phyloP scores from a whole-genome alignment of 192 early-diverging fungal species.

The Martensiomyces pterosporus region DNA sequence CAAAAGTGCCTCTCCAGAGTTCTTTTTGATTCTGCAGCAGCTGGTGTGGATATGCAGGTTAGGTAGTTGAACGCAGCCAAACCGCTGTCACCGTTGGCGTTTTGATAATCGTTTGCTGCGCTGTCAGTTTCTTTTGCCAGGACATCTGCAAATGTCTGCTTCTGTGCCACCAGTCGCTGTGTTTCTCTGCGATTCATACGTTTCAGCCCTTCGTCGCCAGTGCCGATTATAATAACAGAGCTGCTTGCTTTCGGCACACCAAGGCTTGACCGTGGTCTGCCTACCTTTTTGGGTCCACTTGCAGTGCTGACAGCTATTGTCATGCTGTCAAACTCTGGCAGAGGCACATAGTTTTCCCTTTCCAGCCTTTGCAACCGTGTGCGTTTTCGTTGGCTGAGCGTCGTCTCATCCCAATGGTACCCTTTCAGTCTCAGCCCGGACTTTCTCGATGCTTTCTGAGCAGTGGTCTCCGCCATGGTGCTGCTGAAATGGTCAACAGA shows the following conservation, averaged over 20 bases:
- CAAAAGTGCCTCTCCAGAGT: conserved; percentile 56
- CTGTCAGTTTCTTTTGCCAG: conserved; percentile 11
- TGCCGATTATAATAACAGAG: conserved; percentile 15
- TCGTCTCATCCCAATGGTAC: conserved; percentile 35
- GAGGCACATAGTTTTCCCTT: conserved; percentile 34
- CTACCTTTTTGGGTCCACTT: conserved; percentile 1
- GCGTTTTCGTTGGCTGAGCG: conserved; percentile 32
- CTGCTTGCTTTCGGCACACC: conserved; percentile 10
- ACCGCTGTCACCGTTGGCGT: too few relatives aligned
- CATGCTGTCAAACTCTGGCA: conserved; percentile 36
- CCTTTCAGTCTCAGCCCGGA: neutral
- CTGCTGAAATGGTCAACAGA: neutral
- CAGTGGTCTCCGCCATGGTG: neutral
- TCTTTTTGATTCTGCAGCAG: conserved; percentile 26
- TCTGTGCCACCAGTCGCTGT: conserved; percentile 9
- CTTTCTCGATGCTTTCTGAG: neutral
- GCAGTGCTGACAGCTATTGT: neutral
- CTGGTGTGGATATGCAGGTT: conserved; percentile 27
- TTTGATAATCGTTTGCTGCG: too few relatives aligned
- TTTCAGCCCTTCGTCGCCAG: conserved; percentile 22
- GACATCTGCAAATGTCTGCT: conserved; percentile 24
- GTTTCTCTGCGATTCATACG: conserved; percentile 36
- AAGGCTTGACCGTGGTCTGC: conserved; percentile 8
- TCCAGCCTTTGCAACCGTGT: conserved; percentile 34
- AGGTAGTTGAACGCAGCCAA: conserved; percentile 20